Base-by-base conservation (phyloP, 2,329 filamentous ascomycete genomes). In the Colletotrichum incanum region DNA sequence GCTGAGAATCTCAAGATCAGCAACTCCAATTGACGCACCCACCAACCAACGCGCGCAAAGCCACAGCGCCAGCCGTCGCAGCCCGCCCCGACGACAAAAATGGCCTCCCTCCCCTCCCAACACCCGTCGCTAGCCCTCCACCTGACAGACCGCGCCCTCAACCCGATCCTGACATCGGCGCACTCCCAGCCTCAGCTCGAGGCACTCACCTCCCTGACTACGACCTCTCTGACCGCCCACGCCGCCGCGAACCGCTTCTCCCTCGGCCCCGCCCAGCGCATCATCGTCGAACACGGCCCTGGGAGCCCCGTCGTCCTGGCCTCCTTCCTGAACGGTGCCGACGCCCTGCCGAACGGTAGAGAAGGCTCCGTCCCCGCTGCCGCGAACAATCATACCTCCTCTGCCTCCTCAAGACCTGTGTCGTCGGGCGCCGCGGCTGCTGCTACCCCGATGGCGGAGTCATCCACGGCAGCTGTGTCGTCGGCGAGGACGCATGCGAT, bases 281-380 rank as follows among this genome's bases (percentile, higher is more conserved):
- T 91, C 74, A 87, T 91, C 79, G 85, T 91, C 77, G 89, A 91
- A 77, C 88, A 88, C 77, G 82, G 81, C 3, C 80, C 83, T 49
- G 80, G 80, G 60, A 83, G 83, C 28, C 79, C 84, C 74, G 79
- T 85, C 60, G 79, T 86, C 55, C 76, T 86, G 34, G 81, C 86
- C 73, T 86, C 85, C 31, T 89, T 85, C 76, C 78, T 88, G 72
- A 83, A 85, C 68, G 82, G 83, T 31, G 77, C 74, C 52, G 64
- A 75, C 52, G 65, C 73, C 55, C 63, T 71, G 41, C 67, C 63
- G 43, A 61, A 68, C 56, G 54, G 59, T 62, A 56, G 66, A 49
- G 71, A 71, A 28, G 65, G 55, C 23, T 66, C 64, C 49, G 56
- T 58, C 16, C 18, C 52, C 9, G 69, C 41, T n/a, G 59, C 49